Evolutionary conservation across 306 rosid species (phyloP).

Genomic region (Vicia villosa): DNA sequence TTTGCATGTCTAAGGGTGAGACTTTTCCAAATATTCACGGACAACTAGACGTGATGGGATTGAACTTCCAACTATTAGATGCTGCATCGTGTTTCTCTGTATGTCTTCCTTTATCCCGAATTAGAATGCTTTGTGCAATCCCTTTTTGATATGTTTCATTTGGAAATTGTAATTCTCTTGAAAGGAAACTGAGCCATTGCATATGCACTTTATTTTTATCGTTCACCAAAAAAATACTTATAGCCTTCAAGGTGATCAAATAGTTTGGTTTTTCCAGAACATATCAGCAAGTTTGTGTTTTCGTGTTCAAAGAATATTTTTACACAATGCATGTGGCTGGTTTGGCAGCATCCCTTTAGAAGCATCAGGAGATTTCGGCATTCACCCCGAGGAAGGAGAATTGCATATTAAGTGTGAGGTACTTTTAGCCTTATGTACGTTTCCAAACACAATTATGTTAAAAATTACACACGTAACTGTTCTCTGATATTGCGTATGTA

Average conservation of each 20-base stretch:
- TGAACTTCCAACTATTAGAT: constrained; percentile 74
- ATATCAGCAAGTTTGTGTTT: constrained; percentile 73
- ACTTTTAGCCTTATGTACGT: constrained; percentile 5
- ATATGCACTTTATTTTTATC: constrained; percentile 2
- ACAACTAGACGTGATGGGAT: constrained; percentile 79
- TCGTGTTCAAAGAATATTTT: constrained; percentile 89
- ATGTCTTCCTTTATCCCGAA: constrained; percentile 42
- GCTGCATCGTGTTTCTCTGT: constrained; percentile 91
- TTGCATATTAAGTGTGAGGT: constrained; percentile 97
- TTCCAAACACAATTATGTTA: not conserved
- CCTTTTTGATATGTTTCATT: constrained; percentile 26
- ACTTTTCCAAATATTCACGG: constrained; percentile 88
- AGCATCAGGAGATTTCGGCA: constrained; percentile 97
- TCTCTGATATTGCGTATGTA: constrained; percentile 11
- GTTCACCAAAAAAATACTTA: constrained; percentile 29
- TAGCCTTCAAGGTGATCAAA: constrained; percentile 11
- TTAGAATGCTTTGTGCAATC: constrained; percentile 24
- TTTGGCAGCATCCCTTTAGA: constrained; percentile 90
- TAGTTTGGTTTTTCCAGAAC: constrained; percentile 59
- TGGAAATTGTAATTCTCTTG: constrained; percentile 27
- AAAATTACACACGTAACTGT: not conserved
- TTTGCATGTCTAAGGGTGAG: constrained; percentile 91
- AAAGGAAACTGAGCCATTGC: not conserved
- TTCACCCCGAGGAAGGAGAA: constrained; percentile 95
- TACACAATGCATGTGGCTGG: constrained; percentile 91